These are phyloP conservation scores for Trametes sp. DNA, from an alignment of 1,284 basidiomycete species.

Conservation along the genomic window DNA sequence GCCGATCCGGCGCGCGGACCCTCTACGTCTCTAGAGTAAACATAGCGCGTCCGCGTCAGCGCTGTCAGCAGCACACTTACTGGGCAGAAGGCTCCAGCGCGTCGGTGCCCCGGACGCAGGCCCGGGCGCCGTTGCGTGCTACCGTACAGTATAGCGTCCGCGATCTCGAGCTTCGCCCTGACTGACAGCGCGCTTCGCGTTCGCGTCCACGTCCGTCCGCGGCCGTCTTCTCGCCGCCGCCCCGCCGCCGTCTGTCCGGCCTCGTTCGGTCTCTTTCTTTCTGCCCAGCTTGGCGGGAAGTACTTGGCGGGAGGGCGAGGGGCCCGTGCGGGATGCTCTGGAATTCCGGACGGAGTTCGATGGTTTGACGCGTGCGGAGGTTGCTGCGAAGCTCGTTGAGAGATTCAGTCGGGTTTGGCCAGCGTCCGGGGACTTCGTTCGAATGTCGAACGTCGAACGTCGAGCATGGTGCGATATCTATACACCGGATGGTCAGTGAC, in stretches of 20 bases:
- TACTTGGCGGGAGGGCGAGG: too few relatives aligned
- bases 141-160: background rate
- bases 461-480: too few relatives aligned
- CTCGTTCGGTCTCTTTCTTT: background rate
- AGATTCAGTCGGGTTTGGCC: too few relatives aligned
- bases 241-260: too few relatives aligned
- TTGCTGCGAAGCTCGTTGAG: too few relatives aligned
- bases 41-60: background rate
- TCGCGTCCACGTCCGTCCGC: background rate
- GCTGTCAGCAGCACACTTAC: background rate
- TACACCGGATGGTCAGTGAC: background rate
- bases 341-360: too few relatives aligned
- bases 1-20: background rate
- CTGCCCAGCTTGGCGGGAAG: too few relatives aligned
- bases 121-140: conserved; percentile 3
- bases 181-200: background rate
- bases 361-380: too few relatives aligned
- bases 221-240: too few relatives aligned
- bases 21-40: background rate
- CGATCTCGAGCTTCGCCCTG: background rate
- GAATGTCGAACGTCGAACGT: too few relatives aligned
- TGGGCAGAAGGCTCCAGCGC: background rate
- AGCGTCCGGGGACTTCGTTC: too few relatives aligned
- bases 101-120: background rate
- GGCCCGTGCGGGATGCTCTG: too few relatives aligned